Evolutionary conservation across 192 early-diverging fungal genomes (phyloP).

Genomic region (Umbelopsis isabellina): DNA sequence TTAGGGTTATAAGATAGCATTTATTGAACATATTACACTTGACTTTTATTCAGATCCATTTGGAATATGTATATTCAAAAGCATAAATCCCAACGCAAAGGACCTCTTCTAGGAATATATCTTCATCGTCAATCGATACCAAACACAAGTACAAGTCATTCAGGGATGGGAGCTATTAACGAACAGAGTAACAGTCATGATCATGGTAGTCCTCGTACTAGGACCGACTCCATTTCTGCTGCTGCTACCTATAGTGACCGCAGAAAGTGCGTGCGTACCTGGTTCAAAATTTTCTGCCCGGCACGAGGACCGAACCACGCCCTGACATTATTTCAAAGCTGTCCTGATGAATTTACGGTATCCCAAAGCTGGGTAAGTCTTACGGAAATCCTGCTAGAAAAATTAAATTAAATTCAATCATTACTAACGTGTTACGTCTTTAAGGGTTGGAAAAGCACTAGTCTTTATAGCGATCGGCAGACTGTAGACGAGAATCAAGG

Average conservation of each 20-base stretch:
- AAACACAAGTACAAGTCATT: background rate
- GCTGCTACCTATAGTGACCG: slow-evolving; percentile 41
- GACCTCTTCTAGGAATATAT: slow-evolving; percentile 52
- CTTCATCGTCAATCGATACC: slow-evolving; percentile 52
- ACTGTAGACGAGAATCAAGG: slow-evolving; percentile 7
- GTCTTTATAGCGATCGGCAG: slow-evolving; percentile 32
- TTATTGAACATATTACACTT: background rate
- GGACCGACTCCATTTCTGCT: background rate
- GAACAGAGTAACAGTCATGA: background rate
- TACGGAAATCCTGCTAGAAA: background rate
- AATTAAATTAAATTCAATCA: background rate
- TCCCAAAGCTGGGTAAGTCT: slow-evolving; percentile 60
- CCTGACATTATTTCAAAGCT: slow-evolving; percentile 57
- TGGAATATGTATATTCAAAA: slow-evolving; percentile 66
- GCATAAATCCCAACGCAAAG: slow-evolving; percentile 43
- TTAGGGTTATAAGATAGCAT: background rate
- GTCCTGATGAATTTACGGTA: slow-evolving; percentile 55
- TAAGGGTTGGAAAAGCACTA: slow-evolving; percentile 45
- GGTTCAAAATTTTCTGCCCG: slow-evolving; percentile 62
- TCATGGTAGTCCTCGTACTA: background rate
- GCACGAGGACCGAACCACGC: slow-evolving; percentile 48
- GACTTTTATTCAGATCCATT: slow-evolving; percentile 44
- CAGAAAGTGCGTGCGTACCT: slow-evolving; percentile 50
- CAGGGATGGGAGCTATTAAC: background rate
- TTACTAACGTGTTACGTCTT: background rate